phyloP scores from a whole-genome alignment of 208 protist genomes.

The Leishmania arabica region DNA sequence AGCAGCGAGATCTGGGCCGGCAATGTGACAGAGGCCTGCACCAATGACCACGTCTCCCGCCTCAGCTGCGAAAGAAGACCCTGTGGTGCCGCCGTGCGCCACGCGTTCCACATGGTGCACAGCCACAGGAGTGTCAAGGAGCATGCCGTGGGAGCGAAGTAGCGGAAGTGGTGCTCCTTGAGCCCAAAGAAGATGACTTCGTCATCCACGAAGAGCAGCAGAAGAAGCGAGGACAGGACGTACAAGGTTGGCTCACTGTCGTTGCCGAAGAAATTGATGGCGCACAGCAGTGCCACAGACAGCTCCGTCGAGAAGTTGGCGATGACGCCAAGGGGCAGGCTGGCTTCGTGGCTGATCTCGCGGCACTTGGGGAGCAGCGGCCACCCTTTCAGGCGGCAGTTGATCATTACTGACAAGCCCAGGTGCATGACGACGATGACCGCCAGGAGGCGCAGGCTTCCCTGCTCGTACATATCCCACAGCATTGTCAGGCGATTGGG shows the following conservation, averaged over 20 bases:
- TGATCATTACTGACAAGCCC: slow-evolving; percentile 70
- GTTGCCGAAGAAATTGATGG: slow-evolving; percentile 64
- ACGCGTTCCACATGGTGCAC: slow-evolving; percentile 52
- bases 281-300: slow-evolving; percentile 42
- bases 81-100: slow-evolving; percentile 17
- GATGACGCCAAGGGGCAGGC: slow-evolving; percentile 42
- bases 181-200: slow-evolving; percentile 53
- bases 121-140: slow-evolving; percentile 49
- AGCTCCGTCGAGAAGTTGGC: slow-evolving; percentile 65
- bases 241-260: slow-evolving; percentile 69
- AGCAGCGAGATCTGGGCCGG: slow-evolving; percentile 24
- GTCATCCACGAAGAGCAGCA: slow-evolving; percentile 81
- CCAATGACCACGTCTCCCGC: slow-evolving; percentile 1
- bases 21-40: slow-evolving; percentile 26
- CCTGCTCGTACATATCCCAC: slow-evolving; percentile 70
- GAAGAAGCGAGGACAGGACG: slow-evolving; percentile 53
- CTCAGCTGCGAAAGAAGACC: slow-evolving; percentile 16
- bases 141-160: slow-evolving; percentile 62
- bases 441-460: slow-evolving; percentile 56
- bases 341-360: slow-evolving; percentile 32
- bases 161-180: slow-evolving; percentile 52
- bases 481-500: slow-evolving; percentile 26
- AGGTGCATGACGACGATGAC: slow-evolving; percentile 51
- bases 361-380: slow-evolving; percentile 56
- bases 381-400: slow-evolving; percentile 55